Percentiles rank a stretch among this genome's conserved stretches.
These are phyloP conservation scores for Sugiyamaella xylanicola DNA, from an alignment of 1,139 yeast species.

Conservation along the genomic window DNA sequence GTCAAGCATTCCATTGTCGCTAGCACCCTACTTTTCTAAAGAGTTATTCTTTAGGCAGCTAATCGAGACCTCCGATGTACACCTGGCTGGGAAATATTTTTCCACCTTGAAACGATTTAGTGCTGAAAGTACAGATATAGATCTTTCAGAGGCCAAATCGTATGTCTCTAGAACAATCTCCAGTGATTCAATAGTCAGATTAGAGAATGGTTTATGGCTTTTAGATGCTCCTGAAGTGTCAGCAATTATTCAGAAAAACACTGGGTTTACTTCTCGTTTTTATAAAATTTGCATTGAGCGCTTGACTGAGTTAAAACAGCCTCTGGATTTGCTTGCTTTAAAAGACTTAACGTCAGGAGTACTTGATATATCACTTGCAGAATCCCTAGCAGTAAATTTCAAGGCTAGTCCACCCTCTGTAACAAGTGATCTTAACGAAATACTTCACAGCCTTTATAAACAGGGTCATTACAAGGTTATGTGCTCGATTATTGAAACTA, in stretches of 20 bases:
- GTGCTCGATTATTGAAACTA: constrained; percentile 14
- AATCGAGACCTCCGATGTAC: constrained; percentile 11
- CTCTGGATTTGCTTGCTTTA: constrained; percentile 1
- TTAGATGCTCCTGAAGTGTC: constrained; percentile 10
- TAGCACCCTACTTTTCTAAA: constrained; percentile 22
- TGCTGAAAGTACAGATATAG: background rate
- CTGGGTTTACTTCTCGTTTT: background rate
- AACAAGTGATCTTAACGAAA: constrained; percentile 3
- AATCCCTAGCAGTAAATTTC: constrained; percentile 12
- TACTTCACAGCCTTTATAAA: constrained; percentile 1
- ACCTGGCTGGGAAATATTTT: constrained; percentile 1
- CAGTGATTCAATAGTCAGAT: background rate
- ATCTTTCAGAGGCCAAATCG: background rate
- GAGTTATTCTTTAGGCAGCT: constrained; percentile 2
- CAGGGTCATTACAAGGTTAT: constrained; percentile 1
- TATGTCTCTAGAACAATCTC: constrained; percentile 1
- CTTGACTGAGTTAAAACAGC: constrained; percentile 3
- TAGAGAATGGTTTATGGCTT: constrained; percentile 9
- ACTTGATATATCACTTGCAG: background rate
- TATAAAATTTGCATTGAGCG: constrained; percentile 8
- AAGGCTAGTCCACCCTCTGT: background rate
- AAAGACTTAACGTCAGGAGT: background rate
- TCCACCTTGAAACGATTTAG: constrained; percentile 19
- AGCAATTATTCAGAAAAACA: background rate
- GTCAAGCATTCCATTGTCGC: constrained; percentile 21